Evolutionary conservation across 2,329 filamentous ascomycete species (phyloP), one percentile per base, ranked within the genome.

Genomic region (Arthrobotrys sinensis): DNA sequence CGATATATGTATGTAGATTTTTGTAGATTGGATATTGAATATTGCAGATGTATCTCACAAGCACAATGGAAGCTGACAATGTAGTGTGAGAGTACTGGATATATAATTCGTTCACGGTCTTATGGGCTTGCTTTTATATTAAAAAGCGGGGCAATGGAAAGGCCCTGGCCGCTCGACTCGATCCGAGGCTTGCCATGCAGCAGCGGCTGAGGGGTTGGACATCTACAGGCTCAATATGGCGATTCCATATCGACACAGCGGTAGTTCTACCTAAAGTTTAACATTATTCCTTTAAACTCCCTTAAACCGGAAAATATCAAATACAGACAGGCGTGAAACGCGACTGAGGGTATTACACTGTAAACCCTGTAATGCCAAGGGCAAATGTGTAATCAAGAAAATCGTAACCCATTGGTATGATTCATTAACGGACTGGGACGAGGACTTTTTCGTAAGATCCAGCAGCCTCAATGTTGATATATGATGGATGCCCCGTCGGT

Each of bases 161-260:
- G 24, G 5, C 21, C 16, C 53, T 40, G 7, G 53, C 32, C 4
- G 53, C n/a, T 40, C 10, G 32, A 38, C 53, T 57, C 53, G 53
- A 57, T 57, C 53, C 53, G 53, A 57, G 53, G 53, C 53, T 36
- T 16, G 7, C 1, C 16, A 24, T n/a, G 28, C 50, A 28, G 50
- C 32, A 14, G n/a, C 32, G n/a, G n/a, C n/a, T n/a, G 50, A 10
- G 19, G 19, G 3, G 19, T 21, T 6, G 16, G 19, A 36, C 6
- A 21, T 55, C 50, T 55, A 36, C 14, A 34, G 28, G 32, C 16
- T 40, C 16, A 40, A 28, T 21, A 21, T 38, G 6, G 53, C 53
- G n/a, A 40, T 57, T 57, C 38, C n/a, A 28, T 32, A 4, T 10
- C 16, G 28, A 52, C 28, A 12, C 28, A 14, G 16, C 24, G 14